These are phyloP conservation scores for Lecanoromycetidae sp. DNA, from an alignment of 2,329 filamentous ascomycete species.

Conservation along the genomic window DNA sequence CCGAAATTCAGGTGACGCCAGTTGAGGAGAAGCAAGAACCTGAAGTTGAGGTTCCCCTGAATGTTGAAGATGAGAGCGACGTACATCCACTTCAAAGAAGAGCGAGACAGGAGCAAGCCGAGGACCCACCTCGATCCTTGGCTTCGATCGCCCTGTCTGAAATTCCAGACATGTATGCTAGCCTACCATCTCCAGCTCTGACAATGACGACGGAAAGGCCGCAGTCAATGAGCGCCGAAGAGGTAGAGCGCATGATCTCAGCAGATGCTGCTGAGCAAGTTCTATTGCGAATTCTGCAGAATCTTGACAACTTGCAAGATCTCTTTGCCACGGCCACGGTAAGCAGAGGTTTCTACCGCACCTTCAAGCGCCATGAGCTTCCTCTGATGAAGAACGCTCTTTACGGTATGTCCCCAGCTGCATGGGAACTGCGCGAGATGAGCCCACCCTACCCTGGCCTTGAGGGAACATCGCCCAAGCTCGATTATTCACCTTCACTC, in stretches of 20 bases:
- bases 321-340: conserved; percentile 43
- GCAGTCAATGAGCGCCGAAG: conserved; percentile 8
- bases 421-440: conserved; percentile 50
- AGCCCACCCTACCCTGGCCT: conserved; percentile 37
- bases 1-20: conserved; percentile 4
- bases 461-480: conserved; percentile 31
- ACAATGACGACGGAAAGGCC: conserved; percentile 7
- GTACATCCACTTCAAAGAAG: conserved; percentile 12
- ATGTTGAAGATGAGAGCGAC: conserved; percentile 5
- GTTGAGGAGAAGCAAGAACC: neutral
- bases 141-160: conserved; percentile 18
- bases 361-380: conserved; percentile 47
- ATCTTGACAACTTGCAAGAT: conserved; percentile 39
- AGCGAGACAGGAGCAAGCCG: conserved; percentile 4
- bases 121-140: conserved; percentile 12
- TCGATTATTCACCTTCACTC: conserved; percentile 41
- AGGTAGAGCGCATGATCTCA: conserved; percentile 28
- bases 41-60: neutral
- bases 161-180: conserved; percentile 18
- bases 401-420: conserved; percentile 43
- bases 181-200: conserved; percentile 12
- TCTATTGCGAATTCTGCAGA: conserved; percentile 40
- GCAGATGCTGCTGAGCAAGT: conserved; percentile 37
- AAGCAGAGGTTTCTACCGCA: conserved; percentile 44
- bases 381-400: conserved; percentile 40